Evolutionary conservation across 2,329 filamentous ascomycete species (phyloP), one percentile per base, ranked within the genome.

Genomic region (Xylaria sp.): DNA sequence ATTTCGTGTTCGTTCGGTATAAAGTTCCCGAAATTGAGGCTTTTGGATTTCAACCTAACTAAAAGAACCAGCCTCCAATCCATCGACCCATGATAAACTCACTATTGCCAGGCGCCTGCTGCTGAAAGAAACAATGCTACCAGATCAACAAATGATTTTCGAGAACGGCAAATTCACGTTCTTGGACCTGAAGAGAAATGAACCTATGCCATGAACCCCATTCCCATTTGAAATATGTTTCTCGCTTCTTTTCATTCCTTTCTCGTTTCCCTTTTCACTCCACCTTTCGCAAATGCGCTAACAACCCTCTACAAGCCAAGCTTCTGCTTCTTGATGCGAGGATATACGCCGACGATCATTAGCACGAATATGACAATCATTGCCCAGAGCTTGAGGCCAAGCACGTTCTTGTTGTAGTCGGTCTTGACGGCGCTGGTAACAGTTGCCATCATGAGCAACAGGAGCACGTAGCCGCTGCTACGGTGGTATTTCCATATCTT

Each of bases 401-500:
- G 81, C 1, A 91, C 87, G 28, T 85, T 87, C 71, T 87, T 78
- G 76, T 91, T 94, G 80, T 91, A 98, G 41, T 87, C 85, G 1
- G 95, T 98, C 81, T 90, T 86, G 2, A 90, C 93, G 1, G 94
- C 93, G 28, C 91, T 90, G 58, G 87, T 83, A 48, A 97, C 87
- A 0, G 94, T 96, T 10, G 88, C 89, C 70, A 97, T 81, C 70
- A 95, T 85, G 75, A 97, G 76, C 60, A 91, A 77, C 63, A 95
- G 82, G 68, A 94, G 83, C 8, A 89, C 73, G 78, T 99, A 98
- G 1, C 95, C 96, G 25, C 85, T 87, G 63, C 87, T 82, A 37
- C 95, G 89, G 80, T 98, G 96, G 76, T 94, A 97, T 82, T 97
- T 98, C 86, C 95, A 98, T 51, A 97, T 80, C 28, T 85, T 85